Conservation (phyloP, 108 stramenopile species). For the Cyclostephanos tholiformis region DNA sequence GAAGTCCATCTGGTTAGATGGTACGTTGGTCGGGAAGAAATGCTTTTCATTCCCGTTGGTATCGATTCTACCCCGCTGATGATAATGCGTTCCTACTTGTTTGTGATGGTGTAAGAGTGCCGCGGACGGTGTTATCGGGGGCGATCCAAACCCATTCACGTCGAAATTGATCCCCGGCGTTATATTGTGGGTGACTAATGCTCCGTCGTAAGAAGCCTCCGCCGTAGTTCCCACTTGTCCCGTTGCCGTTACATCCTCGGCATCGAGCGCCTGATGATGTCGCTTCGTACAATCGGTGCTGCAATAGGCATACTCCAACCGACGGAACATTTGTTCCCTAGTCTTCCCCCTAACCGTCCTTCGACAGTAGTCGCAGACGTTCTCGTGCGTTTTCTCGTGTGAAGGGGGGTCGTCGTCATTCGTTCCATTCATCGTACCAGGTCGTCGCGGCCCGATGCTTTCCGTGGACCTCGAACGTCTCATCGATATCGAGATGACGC, state of each 20-base stretch:
- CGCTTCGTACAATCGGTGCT: constrained; percentile 20
- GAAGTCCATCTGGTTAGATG: neutral
- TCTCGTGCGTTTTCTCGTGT: neutral
- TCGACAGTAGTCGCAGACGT: constrained; percentile 39
- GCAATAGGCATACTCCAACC: constrained; percentile 36
- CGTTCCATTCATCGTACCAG: neutral
- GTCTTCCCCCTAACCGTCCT: neutral
- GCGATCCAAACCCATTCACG: neutral
- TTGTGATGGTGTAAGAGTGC: neutral
- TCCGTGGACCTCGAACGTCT: constrained; percentile 5
- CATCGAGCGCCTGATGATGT: constrained; percentile 33
- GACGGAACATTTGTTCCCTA: constrained; percentile 17
- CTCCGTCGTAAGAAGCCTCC: neutral
- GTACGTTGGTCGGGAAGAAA: constrained; percentile 8
- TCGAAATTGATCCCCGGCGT: neutral
- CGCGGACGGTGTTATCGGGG: neutral
- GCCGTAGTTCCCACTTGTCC: neutral
- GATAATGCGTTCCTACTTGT: neutral
- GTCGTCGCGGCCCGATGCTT: neutral
- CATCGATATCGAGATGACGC: neutral
- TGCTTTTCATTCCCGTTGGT: neutral
- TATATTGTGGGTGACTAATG: neutral
- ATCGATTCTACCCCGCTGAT: neutral
- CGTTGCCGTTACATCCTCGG: constrained; percentile 17
- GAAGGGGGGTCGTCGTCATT: neutral